Conservation (phyloP, 2,329 filamentous ascomycete genomes). For the Apiospora koreana region DNA sequence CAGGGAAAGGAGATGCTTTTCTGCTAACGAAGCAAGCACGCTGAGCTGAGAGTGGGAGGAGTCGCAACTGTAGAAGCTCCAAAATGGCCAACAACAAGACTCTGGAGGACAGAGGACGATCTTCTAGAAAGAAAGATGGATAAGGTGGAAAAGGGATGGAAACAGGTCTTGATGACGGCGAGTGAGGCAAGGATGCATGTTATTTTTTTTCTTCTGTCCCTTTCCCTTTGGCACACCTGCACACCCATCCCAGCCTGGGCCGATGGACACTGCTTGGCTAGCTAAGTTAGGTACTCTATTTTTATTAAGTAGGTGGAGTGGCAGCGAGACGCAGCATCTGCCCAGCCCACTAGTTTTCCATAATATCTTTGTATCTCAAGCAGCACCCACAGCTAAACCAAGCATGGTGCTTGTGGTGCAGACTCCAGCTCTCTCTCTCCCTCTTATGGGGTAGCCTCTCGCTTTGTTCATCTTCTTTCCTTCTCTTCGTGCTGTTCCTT, state of each 20-base stretch:
- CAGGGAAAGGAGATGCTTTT: background rate
- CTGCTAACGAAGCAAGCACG: background rate
- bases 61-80: constrained; percentile 3
- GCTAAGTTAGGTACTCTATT: constrained; percentile 15
- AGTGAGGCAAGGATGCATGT: constrained; percentile 9
- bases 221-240: constrained; percentile 9
- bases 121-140: constrained; percentile 10
- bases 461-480: background rate
- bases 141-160: background rate
- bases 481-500: background rate
- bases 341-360: constrained; percentile 15
- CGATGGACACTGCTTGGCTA: constrained; percentile 2
- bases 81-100: constrained; percentile 2
- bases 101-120: constrained; percentile 7
- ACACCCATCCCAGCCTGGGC: constrained; percentile 4
- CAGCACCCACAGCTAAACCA: constrained; percentile 7
- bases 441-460: too few species aligned
- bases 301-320: constrained; percentile 17
- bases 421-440: background rate
- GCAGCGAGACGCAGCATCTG: constrained; percentile 11
- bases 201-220: constrained; percentile 11
- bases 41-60: background rate
- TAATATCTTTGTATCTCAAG: constrained; percentile 8
- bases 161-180: constrained; percentile 7
- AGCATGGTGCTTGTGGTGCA: background rate